Evolutionary conservation across 495 filamentous ascomycete genomes (phyloP).

Genomic region (Sordaria brevicollis): DNA sequence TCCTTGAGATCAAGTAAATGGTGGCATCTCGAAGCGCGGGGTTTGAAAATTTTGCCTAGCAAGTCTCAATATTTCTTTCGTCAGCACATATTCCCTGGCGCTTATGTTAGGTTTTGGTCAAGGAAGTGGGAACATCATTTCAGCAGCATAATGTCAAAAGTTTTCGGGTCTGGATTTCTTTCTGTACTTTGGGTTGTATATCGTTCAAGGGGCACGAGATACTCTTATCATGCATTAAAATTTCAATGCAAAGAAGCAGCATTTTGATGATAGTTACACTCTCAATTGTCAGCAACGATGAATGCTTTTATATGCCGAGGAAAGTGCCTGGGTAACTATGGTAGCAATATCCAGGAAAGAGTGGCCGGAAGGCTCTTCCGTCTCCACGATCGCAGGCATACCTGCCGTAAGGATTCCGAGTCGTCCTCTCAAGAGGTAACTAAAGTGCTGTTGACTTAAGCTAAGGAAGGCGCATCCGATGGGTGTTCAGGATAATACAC

Average conservation of each 20-base stretch:
- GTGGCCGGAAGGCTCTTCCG: not conserved
- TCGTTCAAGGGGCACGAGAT: not conserved
- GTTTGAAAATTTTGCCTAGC: not conserved
- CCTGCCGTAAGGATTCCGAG: not conserved
- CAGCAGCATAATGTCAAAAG: not conserved
- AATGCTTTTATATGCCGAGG: not conserved
- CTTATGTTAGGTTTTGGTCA: not conserved
- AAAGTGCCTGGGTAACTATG: not conserved
- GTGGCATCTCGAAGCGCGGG: not conserved
- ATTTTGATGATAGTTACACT: not conserved
- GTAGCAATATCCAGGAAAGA: not conserved
- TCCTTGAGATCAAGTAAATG: conserved; percentile 55
- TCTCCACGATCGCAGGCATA: not conserved
- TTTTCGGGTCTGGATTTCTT: not conserved
- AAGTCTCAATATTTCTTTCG: not conserved
- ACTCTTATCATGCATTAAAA: not conserved
- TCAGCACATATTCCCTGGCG: not conserved
- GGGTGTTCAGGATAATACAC: not conserved
- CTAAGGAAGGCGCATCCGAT: not conserved
- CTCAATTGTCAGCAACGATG: not conserved
- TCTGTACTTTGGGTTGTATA: not conserved
- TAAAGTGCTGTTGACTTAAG: not conserved
- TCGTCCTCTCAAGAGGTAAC: not conserved
- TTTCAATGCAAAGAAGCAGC: not conserved
- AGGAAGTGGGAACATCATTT: not conserved